phyloP scores from a whole-genome alignment of 164 flowering plant genomes.

The Santalum album region DNA sequence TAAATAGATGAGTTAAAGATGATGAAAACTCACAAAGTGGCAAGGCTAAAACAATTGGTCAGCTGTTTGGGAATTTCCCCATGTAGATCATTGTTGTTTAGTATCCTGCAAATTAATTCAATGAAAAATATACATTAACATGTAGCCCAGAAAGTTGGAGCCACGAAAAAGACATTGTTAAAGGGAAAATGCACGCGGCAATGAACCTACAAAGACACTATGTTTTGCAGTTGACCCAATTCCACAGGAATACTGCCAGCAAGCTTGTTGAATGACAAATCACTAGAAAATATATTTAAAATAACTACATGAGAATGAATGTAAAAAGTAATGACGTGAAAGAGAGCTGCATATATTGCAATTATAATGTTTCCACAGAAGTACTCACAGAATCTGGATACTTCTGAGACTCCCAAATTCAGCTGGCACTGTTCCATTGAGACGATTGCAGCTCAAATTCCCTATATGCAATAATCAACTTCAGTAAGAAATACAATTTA shows the following conservation, averaged over 20 bases:
- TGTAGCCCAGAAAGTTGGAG: too few species aligned
- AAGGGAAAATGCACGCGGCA: background rate
- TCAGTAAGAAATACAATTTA: background rate
- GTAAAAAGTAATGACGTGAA: background rate
- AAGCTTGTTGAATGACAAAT: conserved; percentile 66
- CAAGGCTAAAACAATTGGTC: conserved; percentile 68
- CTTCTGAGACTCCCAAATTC: conserved; percentile 83
- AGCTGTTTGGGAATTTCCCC: conserved; percentile 73
- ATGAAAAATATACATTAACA: too few species aligned
- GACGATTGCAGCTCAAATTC: conserved; percentile 58
- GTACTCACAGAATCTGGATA: conserved; percentile 57
- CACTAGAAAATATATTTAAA: conserved; percentile 32
- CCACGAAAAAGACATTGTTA: too few species aligned
- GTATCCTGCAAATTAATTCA: conserved; percentile 34
- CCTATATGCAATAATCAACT: conserved; percentile 13
- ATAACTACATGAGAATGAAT: background rate
- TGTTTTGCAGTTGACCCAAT: conserved; percentile 72
- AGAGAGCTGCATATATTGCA: background rate
- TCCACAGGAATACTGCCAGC: conserved; percentile 66
- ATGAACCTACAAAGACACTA: conserved; percentile 51
- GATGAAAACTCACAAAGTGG: conserved; percentile 39
- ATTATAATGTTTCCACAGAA: background rate
- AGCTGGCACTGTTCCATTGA: conserved; percentile 53
- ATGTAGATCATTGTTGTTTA: conserved; percentile 57
- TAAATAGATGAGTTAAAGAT: background rate